Evolutionary conservation across 2,329 filamentous ascomycete genomes (phyloP).

Genomic region (Aspergillus piperis): DNA sequence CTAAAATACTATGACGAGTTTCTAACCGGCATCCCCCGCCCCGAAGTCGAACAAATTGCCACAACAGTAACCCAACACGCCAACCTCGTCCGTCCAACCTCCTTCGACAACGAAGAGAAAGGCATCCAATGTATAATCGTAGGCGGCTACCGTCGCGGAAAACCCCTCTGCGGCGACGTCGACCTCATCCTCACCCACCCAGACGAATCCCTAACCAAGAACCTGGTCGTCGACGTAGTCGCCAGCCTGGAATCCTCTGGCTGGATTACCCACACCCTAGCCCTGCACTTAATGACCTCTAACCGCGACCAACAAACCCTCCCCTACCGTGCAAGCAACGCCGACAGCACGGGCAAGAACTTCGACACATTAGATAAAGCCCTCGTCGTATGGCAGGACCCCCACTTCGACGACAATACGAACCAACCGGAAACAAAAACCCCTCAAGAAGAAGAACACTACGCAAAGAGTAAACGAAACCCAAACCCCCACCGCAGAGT

Average conservation of each 20-base stretch:
- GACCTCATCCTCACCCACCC: constrained; percentile 83
- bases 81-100: constrained; percentile 55
- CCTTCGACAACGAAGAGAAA: constrained; percentile 17
- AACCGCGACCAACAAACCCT: constrained; percentile 69
- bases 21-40: constrained; percentile 66
- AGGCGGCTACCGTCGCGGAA: constrained; percentile 80
- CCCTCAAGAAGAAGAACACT: constrained; percentile 6
- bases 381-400: constrained; percentile 87
- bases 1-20: constrained; percentile 94
- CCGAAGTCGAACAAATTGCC: constrained; percentile 72
- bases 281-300: constrained; percentile 68
- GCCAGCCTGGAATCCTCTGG: constrained; percentile 65
- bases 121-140: constrained; percentile 67
- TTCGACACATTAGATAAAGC: constrained; percentile 93
- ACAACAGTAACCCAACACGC: constrained; percentile 66
- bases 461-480: constrained; percentile 51
- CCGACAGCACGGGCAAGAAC: constrained; percentile 40
- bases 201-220: constrained; percentile 65
- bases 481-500: constrained; percentile 78
- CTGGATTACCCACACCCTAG: constrained; percentile 81
- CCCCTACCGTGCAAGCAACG: constrained; percentile 51
- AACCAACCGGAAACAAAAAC: constrained; percentile 10
- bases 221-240: constrained; percentile 74
- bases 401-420: constrained; percentile 46
- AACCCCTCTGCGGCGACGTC: constrained; percentile 73